A percentile compares a stretch with the other conserved stretches of the same genome.
Conservation (phyloP, 306 rosid species). For the Quercus variabilis region DNA sequence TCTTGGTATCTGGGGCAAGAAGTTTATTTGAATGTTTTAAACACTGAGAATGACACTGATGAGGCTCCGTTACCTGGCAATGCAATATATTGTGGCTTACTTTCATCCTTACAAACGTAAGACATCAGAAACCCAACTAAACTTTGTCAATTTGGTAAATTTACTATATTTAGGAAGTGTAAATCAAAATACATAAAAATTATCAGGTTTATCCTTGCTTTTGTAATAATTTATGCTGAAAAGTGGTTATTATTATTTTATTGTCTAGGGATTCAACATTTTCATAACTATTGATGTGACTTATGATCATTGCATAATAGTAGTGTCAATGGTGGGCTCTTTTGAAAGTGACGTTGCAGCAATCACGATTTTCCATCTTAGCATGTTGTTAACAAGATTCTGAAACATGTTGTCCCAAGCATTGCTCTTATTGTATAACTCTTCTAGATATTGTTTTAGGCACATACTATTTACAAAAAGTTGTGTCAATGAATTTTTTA, state of each 20-base stretch:
- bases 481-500: no score
- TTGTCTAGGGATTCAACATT: no score
- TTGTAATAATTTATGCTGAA: not conserved
- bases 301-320: no score
- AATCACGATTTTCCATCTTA: no score
- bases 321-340: no score
- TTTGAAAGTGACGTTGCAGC: no score
- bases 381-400: no score
- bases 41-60: slow-evolving; percentile 51
- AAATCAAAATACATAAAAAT: not conserved
- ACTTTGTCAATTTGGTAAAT: not conserved
- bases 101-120: slow-evolving; percentile 83
- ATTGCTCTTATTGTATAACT: not conserved
- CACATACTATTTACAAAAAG: not conserved
- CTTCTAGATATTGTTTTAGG: not conserved
- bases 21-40: slow-evolving; percentile 61
- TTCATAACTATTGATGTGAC: no score
- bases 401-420: no score
- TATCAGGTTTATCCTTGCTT: not conserved
- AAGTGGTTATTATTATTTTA: not conserved
- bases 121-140: slow-evolving; percentile 10
- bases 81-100: slow-evolving; percentile 79
- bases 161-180: not conserved
- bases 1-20: slow-evolving; percentile 95
- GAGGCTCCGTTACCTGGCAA: slow-evolving; percentile 62